These are phyloP conservation scores for Climacium dendroides DNA, from an alignment of 225 moss, liverwort and hornwort species.

Conservation along the genomic window DNA sequence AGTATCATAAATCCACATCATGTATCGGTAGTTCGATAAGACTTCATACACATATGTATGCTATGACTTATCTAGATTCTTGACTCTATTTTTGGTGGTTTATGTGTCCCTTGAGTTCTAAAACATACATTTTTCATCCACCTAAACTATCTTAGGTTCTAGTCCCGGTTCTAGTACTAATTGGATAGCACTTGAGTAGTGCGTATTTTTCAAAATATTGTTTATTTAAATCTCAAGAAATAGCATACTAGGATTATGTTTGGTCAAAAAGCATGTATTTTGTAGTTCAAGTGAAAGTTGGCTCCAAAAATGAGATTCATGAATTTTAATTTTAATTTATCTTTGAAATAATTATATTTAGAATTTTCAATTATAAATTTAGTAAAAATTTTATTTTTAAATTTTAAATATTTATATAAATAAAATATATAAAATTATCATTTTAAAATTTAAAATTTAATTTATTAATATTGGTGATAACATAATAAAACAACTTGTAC, in stretches of 20 bases:
- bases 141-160: background rate
- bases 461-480: background rate
- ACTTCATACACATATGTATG: background rate
- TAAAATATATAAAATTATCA: background rate
- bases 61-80: too few relatives aligned
- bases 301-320: rapidly evolving
- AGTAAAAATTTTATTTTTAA: background rate
- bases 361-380: background rate
- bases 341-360: background rate
- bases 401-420: background rate
- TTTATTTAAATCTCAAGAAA: background rate
- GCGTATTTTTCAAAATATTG: background rate
- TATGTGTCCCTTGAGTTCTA: background rate
- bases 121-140: background rate
- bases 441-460: too few relatives aligned
- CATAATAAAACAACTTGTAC: background rate
- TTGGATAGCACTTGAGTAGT: rapidly evolving
- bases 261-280: too few relatives aligned
- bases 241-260: background rate
- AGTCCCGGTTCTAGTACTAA: background rate
- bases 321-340: background rate
- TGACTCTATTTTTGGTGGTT: background rate
- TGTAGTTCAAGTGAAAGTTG: background rate
- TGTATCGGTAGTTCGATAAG: too few relatives aligned
- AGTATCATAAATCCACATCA: background rate